Evolutionary conservation across 1,139 yeast genomes (phyloP).

Genomic region (Trichomonascaceae sp.): DNA sequence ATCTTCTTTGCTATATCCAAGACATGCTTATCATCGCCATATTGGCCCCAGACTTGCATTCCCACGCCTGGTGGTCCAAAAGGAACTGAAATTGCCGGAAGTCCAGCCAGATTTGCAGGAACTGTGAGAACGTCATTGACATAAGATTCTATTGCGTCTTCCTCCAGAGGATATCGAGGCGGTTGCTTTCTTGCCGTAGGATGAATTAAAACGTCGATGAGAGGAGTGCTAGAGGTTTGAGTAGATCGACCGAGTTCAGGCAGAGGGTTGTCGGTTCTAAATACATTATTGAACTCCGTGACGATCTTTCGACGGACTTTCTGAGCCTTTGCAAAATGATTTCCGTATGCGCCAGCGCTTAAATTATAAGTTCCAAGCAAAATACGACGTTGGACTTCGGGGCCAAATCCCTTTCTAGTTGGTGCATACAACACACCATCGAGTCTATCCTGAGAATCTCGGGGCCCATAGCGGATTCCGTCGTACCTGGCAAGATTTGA

Average conservation of each 20-base stretch:
- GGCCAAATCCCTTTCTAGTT: conserved; percentile 69
- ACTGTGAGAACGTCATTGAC: conserved; percentile 81
- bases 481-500: conserved; percentile 87
- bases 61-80: conserved; percentile 45
- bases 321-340: conserved; percentile 75
- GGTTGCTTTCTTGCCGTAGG: conserved; percentile 70
- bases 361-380: conserved; percentile 80
- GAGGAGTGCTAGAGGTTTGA: conserved; percentile 11
- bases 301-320: conserved; percentile 54
- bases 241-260: conserved; percentile 17
- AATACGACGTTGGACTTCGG: conserved; percentile 77
- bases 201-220: conserved; percentile 62
- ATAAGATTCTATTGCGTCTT: conserved; percentile 52
- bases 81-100: conserved; percentile 81
- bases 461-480: conserved; percentile 76
- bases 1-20: conserved; percentile 39
- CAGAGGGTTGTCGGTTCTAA: conserved; percentile 47
- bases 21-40: conserved; percentile 67
- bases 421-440: conserved; percentile 41
- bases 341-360: conserved; percentile 67
- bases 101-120: conserved; percentile 86
- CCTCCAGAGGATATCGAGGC: conserved; percentile 43
- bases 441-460: conserved; percentile 38
- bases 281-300: conserved; percentile 59
- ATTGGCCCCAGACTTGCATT: conserved; percentile 79